These are phyloP conservation scores for Kodamaea sp. DNA, from an alignment of 1,139 yeast species.

Conservation along the genomic window DNA sequence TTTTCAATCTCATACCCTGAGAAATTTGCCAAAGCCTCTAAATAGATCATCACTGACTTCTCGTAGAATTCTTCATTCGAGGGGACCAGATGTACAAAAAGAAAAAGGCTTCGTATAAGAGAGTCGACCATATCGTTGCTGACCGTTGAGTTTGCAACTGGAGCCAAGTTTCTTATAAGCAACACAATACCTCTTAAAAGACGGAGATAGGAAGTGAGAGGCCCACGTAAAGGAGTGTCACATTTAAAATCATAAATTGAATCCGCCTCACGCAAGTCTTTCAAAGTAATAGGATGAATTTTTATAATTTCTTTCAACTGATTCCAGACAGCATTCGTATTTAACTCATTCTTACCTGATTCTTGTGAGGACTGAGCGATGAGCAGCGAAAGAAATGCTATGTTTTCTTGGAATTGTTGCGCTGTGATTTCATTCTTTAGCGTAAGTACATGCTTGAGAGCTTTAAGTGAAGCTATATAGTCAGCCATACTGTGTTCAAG, in stretches of 20 bases:
- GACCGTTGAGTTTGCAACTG: background rate
- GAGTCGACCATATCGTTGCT: constrained; percentile 2
- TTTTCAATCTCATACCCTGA: constrained; percentile 3
- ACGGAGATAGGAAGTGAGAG: constrained; percentile 3
- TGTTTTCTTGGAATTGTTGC: no score
- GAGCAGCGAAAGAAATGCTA: no score
- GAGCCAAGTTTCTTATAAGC: constrained; percentile 7
- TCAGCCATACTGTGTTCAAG: no score
- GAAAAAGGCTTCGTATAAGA: constrained; percentile 4
- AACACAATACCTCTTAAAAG: constrained; percentile 9
- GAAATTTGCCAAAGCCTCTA: constrained; percentile 14
- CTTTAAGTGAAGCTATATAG: no score
- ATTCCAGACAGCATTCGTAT: background rate
- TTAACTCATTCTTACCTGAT: no score
- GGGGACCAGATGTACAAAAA: constrained; percentile 1
- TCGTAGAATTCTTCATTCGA: constrained; percentile 6
- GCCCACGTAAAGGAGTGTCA: background rate
- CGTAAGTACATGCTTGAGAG: no score
- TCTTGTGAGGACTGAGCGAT: no score
- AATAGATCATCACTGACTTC: constrained; percentile 10
- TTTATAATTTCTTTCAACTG: constrained; percentile 3
- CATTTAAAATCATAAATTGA: background rate
- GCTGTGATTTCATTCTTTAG: no score
- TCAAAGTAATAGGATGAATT: background rate
- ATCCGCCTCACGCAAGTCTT: background rate